Evolutionary conservation across 345 rosid genomes (phyloP), one percentile per base, ranked within the genome.

Genomic region (Gossypioides kirkii): DNA sequence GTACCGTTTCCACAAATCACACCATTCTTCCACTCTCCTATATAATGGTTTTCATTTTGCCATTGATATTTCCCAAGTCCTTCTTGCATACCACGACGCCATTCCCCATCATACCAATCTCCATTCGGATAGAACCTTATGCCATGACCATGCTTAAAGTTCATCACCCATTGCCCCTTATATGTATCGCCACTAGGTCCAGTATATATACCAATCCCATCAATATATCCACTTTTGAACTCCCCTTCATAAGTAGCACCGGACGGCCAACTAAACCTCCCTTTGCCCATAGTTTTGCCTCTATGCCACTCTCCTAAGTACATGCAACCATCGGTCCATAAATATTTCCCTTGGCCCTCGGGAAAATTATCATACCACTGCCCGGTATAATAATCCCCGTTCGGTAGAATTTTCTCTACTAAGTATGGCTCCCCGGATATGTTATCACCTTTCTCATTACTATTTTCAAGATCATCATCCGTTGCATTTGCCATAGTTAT

Each of bases 261-360:
- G 1, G 90, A 87, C 0, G 98, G 98, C 98, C 98, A 94, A 61
- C 90, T 87, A 6, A 94, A 94, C 81, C 88, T 80, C 2, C 98
- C 98, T 52, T 64, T 80, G n/a, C 98, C 98, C 92, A 81, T 89
- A 2, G 88, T 86, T 76, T 92, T 94, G 0, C 98, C 98, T 63
- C 74, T 85, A 67, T 79, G 78, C 98, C 98, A 94, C 45, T 92
- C 95, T 12, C 98, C 98, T 1, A 86, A 80, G 56, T 90, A 94
- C 87, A 84, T 88, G 80, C 97, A 94, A 0, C 98, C 97, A 10
- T 94, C 97, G 0, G 92, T 86, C 98, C 98, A 94, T 0, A 94
- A 70, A 77, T 94, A 94, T 66, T 90, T 94, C 0, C 98, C 98
- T 41, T 85, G 85, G 3, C 98, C 98, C 28, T 89, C 81, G 2